Percentiles rank a stretch among this genome's conserved stretches.
These are phyloP conservation scores for Epichloe sylvatica DNA, from an alignment of 2,329 filamentous ascomycete species.

Conservation along the genomic window DNA sequence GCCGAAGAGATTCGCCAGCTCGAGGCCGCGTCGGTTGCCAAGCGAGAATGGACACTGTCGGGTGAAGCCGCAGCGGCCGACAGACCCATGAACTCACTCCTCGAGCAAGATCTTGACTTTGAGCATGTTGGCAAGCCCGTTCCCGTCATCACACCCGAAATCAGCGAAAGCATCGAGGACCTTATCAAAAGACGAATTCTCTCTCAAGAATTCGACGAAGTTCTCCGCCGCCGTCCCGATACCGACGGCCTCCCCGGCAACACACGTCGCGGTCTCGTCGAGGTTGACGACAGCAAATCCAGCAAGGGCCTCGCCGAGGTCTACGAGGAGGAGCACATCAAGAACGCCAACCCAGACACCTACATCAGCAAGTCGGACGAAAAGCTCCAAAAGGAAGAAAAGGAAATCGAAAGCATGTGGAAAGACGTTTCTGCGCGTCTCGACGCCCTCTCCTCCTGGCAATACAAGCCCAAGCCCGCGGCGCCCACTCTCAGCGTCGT, in stretches of 20 bases:
- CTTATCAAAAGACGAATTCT: slow-evolving; percentile 90
- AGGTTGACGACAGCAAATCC: slow-evolving; percentile 78
- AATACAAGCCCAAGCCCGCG: slow-evolving; percentile 82
- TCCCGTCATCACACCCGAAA: slow-evolving; percentile 80
- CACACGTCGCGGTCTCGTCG: slow-evolving; percentile 57
- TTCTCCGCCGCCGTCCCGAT: slow-evolving; percentile 68
- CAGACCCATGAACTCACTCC: slow-evolving; percentile 76
- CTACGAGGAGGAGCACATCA: slow-evolving; percentile 86
- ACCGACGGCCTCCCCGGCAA: slow-evolving; percentile 46
- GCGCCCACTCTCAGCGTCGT: slow-evolving; percentile 75
- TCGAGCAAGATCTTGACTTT: slow-evolving; percentile 92
- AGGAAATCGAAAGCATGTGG: slow-evolving; percentile 74
- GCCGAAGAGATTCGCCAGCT: slow-evolving; percentile 82
- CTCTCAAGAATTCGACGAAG: slow-evolving; percentile 81
- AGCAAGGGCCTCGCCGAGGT: slow-evolving; percentile 78
- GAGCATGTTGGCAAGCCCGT: slow-evolving; percentile 91
- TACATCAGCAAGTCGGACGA: slow-evolving; percentile 74
- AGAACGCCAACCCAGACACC: slow-evolving; percentile 58
- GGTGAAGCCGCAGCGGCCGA: slow-evolving; percentile 77
- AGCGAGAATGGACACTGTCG: slow-evolving; percentile 78
- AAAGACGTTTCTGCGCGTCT: slow-evolving; percentile 65
- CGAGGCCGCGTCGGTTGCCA: slow-evolving; percentile 77
- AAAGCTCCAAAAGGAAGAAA: slow-evolving; percentile 67
- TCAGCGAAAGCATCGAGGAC: slow-evolving; percentile 82
- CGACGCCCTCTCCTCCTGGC: slow-evolving; percentile 82